phyloP scores from a whole-genome alignment of 2,329 filamentous ascomycete genomes.

The Ophiostoma piceae region DNA sequence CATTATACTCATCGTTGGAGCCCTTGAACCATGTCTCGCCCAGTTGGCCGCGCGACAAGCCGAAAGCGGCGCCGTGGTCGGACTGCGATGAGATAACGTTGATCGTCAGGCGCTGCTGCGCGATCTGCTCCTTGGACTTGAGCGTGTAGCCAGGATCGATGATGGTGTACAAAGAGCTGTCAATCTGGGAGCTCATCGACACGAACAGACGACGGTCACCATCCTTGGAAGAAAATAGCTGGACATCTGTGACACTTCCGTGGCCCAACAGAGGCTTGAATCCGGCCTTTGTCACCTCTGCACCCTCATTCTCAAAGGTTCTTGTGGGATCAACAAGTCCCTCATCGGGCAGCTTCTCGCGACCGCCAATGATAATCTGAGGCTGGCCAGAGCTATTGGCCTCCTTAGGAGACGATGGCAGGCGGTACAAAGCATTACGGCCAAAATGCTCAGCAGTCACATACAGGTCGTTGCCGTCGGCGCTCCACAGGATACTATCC shows the following conservation, averaged over 20 bases:
- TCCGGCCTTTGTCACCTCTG: not conserved
- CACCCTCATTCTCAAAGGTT: slow-evolving; percentile 5
- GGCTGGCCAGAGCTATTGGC: slow-evolving; percentile 38
- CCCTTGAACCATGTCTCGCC: slow-evolving; percentile 66
- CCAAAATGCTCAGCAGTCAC: slow-evolving; percentile 69
- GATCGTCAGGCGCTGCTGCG: slow-evolving; percentile 28
- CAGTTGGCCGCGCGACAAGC: slow-evolving; percentile 58
- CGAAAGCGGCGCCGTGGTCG: slow-evolving; percentile 60
- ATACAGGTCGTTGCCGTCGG: slow-evolving; percentile 59
- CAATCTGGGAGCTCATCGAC: slow-evolving; percentile 62
- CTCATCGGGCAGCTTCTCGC: slow-evolving; percentile 26
- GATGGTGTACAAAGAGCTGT: slow-evolving; percentile 65
- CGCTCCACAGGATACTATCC: slow-evolving; percentile 51
- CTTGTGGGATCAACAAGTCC: slow-evolving; percentile 11
- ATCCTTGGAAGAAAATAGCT: slow-evolving; percentile 39
- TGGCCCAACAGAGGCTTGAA: slow-evolving; percentile 31
- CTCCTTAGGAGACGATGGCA: slow-evolving; percentile 51
- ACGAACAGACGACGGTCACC: slow-evolving; percentile 50
- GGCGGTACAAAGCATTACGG: slow-evolving; percentile 55
- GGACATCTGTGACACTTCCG: slow-evolving; percentile 51
- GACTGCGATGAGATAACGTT: slow-evolving; percentile 58
- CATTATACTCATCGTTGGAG: slow-evolving; percentile 55
- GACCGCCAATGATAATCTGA: slow-evolving; percentile 39
- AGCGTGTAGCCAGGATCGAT: slow-evolving; percentile 40
- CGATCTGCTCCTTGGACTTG: slow-evolving; percentile 4